Evolutionary conservation across 768 basidiomycete species (phyloP).

Genomic region (Lyophyllum semitale): DNA sequence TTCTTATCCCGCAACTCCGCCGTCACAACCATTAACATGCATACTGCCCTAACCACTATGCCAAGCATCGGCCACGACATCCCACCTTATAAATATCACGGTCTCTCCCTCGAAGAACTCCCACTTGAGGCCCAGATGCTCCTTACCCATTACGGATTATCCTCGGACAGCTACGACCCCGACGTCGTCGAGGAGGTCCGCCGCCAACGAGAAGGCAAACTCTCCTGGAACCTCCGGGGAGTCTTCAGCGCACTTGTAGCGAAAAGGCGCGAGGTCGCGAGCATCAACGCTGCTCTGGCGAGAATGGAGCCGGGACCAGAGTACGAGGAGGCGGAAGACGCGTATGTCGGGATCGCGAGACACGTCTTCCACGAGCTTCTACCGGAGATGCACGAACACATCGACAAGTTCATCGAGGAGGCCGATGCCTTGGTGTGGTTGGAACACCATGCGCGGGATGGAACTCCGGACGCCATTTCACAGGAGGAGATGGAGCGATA

Average conservation of each 20-base stretch:
- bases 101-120: neutral
- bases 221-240: neutral
- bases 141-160: neutral
- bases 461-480: neutral
- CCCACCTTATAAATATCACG: neutral
- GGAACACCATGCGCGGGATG: slow-evolving; percentile 3
- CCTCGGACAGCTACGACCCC: neutral
- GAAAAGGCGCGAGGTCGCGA: slow-evolving; percentile 4
- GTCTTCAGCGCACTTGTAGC: slow-evolving; percentile 3
- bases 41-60: neutral
- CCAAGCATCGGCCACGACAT: neutral
- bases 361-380: slow-evolving; percentile 1
- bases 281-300: neutral
- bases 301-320: neutral
- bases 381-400: slow-evolving; percentile 6
- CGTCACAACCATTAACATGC: neutral
- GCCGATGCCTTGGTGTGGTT: slow-evolving; percentile 10
- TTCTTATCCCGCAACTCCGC: neutral
- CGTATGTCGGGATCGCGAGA: neutral
- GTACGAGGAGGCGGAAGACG: neutral
- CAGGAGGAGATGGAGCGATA: neutral
- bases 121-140: slow-evolving; percentile 2
- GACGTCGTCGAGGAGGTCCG: neutral
- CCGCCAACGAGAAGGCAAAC: neutral
- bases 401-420: slow-evolving; percentile 7